phyloP scores from a whole-genome alignment of 1,139 yeast species.

The Hanseniaspora uvarum region DNA sequence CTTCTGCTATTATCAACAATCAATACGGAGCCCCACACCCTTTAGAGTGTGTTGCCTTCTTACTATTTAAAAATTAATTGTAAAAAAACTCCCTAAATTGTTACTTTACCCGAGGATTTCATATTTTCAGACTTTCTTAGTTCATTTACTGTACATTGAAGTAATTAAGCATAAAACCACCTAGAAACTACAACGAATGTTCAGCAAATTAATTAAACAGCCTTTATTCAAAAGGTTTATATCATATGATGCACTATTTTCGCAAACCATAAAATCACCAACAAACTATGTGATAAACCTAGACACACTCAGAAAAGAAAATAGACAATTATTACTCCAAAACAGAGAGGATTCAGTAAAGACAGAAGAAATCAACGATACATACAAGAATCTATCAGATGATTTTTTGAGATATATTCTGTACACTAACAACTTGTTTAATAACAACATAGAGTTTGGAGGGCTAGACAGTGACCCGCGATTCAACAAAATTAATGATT shows the following conservation, averaged over 20 bases:
- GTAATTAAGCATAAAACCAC: too few species aligned
- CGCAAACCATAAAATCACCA: conserved; percentile 2
- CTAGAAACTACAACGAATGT: background rate
- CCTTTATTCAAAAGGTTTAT: background rate
- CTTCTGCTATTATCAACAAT: too few species aligned
- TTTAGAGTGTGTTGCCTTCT: too few species aligned
- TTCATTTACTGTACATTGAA: too few species aligned
- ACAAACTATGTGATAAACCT: conserved; percentile 37
- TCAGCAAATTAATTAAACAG: background rate
- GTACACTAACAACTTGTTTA: conserved; percentile 4
- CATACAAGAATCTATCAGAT: conserved; percentile 3
- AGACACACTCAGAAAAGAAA: conserved; percentile 57
- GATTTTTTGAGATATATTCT: conserved; percentile 6
- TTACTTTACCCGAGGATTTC: background rate
- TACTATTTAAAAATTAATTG: too few species aligned
- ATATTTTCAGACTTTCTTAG: background rate
- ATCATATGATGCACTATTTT: conserved; percentile 8
- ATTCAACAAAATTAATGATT: conserved; percentile 8
- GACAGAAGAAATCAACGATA: conserved; percentile 5
- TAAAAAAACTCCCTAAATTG: too few species aligned
- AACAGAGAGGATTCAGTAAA: conserved; percentile 2
- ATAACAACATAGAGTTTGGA: background rate
- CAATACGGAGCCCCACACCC: too few species aligned
- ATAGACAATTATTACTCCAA: conserved; percentile 42
- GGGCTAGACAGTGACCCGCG: conserved; percentile 10